Percentiles rank a stretch among this genome's conserved stretches.
Evolutionary conservation across 2,329 filamentous ascomycete species (phyloP).

Genomic region (Pezicula carpinea): DNA sequence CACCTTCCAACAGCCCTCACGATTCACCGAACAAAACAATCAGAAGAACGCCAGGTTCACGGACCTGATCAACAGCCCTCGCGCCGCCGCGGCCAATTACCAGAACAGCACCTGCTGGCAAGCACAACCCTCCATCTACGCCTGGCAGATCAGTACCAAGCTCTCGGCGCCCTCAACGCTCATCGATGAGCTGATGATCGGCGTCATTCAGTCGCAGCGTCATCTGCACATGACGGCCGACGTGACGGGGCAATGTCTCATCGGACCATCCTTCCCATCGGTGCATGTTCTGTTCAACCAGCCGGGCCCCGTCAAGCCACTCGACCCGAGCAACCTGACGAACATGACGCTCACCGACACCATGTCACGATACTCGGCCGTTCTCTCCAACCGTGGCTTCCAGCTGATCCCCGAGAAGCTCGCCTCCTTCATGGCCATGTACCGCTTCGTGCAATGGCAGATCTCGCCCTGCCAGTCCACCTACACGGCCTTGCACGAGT

Average conservation of each 20-base stretch:
- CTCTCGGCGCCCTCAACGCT: constrained; percentile 23
- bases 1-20: constrained; percentile 21
- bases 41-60: constrained; percentile 14
- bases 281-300: constrained; percentile 24
- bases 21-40: constrained; percentile 18
- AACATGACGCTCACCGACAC: constrained; percentile 15
- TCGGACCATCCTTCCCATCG: constrained; percentile 20
- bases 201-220: constrained; percentile 24
- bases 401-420: constrained; percentile 24
- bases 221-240: constrained; percentile 16
- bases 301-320: constrained; percentile 14
- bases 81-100: constrained; percentile 3
- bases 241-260: constrained; percentile 14
- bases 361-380: constrained; percentile 22
- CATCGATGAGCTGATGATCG: constrained; percentile 25
- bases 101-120: constrained; percentile 20
- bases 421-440: constrained; percentile 28
- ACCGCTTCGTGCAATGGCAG: constrained; percentile 26
- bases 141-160: constrained; percentile 27
- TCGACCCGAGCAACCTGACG: constrained; percentile 4
- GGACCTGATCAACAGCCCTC: constrained; percentile 16
- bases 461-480: constrained; percentile 21
- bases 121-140: constrained; percentile 24
- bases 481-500: constrained; percentile 20
- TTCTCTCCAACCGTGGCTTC: constrained; percentile 23